A percentile compares a stretch with the other conserved stretches of the same genome.
These are phyloP conservation scores for Lanmaoa rubissima DNA, from an alignment of 768 basidiomycete genomes.

Conservation along the genomic window DNA sequence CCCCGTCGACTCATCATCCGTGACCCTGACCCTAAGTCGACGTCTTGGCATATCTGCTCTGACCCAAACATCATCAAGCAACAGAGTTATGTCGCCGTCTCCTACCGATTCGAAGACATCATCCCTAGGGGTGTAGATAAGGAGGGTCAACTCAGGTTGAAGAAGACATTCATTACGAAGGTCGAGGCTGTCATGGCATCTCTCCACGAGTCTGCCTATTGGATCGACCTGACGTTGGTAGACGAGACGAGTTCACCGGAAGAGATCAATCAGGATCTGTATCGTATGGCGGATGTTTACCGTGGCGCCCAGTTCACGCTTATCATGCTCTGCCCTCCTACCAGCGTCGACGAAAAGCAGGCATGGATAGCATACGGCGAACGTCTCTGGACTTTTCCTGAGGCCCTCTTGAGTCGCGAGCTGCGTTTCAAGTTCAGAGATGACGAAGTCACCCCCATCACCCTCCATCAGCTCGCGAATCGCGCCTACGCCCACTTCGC, in stretches of 20 bases:
- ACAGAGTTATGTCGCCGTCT: conserved; percentile 20
- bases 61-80: conserved; percentile 3
- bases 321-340: conserved; percentile 14
- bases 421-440: conserved; percentile 14
- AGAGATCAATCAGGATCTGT: conserved; percentile 19
- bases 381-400: conserved; percentile 27
- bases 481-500: conserved; percentile 16
- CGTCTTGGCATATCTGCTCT: conserved; percentile 1
- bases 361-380: conserved; percentile 21
- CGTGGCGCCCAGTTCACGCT: conserved; percentile 23
- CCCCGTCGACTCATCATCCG: conserved; percentile 20
- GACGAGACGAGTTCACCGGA: background rate
- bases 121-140: background rate
- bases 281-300: conserved; percentile 26
- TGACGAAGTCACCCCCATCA: conserved; percentile 15
- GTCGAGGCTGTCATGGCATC: conserved; percentile 4
- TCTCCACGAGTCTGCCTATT: conserved; percentile 17
- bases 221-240: conserved; percentile 19
- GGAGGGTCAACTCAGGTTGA: background rate
- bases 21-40: background rate
- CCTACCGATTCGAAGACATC: conserved; percentile 16
- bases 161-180: background rate
- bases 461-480: conserved; percentile 24
- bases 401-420: conserved; percentile 22
- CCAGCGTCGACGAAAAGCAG: background rate